These are phyloP conservation scores for Phaeoacremonium minimum DNA, from an alignment of 2,329 filamentous ascomycete species.

Conservation along the genomic window DNA sequence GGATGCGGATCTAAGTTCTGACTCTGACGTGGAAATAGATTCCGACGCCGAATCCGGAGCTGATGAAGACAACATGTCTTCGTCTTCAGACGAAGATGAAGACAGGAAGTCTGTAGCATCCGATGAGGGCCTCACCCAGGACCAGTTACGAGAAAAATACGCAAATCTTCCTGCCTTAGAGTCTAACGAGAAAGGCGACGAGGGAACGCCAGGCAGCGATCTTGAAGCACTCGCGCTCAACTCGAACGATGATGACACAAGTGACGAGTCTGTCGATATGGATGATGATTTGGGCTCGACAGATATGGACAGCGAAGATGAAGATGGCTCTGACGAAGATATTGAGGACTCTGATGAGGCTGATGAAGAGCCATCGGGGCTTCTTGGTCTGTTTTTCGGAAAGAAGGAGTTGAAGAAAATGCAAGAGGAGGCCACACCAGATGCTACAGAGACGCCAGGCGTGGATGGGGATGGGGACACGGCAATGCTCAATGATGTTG, in stretches of 20 bases:
- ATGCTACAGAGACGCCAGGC: slow-evolving; percentile 10
- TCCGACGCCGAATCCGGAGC: slow-evolving; percentile 26
- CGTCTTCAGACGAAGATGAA: slow-evolving; percentile 58
- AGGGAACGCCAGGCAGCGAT: slow-evolving; percentile 12
- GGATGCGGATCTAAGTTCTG: slow-evolving; percentile 19
- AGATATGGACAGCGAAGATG: slow-evolving; percentile 44
- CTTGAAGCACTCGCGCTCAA: slow-evolving; percentile 14
- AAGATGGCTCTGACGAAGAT: slow-evolving; percentile 32
- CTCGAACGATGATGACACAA: slow-evolving; percentile 42
- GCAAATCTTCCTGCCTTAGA: slow-evolving; percentile 53
- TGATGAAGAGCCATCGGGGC: slow-evolving; percentile 37
- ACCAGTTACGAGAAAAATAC: slow-evolving; percentile 67
- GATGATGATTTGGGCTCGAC: slow-evolving; percentile 61
- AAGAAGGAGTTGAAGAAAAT: slow-evolving; percentile 54
- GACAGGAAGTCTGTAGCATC: slow-evolving; percentile 46
- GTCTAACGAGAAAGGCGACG: slow-evolving; percentile 8
- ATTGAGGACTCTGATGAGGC: slow-evolving; percentile 33
- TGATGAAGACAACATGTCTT: slow-evolving; percentile 55
- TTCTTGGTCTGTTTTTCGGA: slow-evolving; percentile 55
- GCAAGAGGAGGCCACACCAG: slow-evolving; percentile 29
- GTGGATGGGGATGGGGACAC: slow-evolving; percentile 20
- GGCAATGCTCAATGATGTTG: slow-evolving; percentile 14
- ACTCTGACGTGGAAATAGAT: slow-evolving; percentile 23
- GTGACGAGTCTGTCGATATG: slow-evolving; percentile 65
- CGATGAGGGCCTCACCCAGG: slow-evolving; percentile 64